phyloP scores from a whole-genome alignment of 441 rosid genomes.

The Capsella rubella region DNA sequence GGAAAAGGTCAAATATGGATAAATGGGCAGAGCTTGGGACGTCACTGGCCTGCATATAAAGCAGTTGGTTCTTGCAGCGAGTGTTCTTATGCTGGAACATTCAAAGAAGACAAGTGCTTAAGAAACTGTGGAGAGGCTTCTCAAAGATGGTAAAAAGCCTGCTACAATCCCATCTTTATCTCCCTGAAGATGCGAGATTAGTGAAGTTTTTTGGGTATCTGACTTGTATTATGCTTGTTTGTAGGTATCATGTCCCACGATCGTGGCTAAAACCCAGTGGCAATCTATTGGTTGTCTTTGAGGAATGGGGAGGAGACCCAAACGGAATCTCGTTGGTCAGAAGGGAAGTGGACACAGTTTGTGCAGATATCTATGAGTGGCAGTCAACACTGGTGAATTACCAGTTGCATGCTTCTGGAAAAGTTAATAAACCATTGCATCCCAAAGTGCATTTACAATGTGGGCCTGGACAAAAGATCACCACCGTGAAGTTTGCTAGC shows the following conservation, averaged over 20 bases:
- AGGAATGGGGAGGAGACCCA: slow-evolving; percentile 98
- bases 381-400: slow-evolving; percentile 88
- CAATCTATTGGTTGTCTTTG: slow-evolving; percentile 90
- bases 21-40: slow-evolving; percentile 90
- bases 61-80: slow-evolving; percentile 76
- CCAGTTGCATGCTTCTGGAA: slow-evolving; percentile 84
- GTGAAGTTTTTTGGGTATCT: background rate
- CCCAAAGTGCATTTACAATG: slow-evolving; percentile 90
- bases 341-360: slow-evolving; percentile 81
- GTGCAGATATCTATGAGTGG: slow-evolving; percentile 94
- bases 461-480: slow-evolving; percentile 85
- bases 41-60: slow-evolving; percentile 95
- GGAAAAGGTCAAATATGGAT: slow-evolving; percentile 98
- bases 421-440: slow-evolving; percentile 77
- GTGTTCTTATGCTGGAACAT: slow-evolving; percentile 81
- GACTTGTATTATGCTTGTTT: background rate
- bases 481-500: slow-evolving; percentile 87
- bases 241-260: slow-evolving; percentile 91
- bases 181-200: slow-evolving; percentile 1
- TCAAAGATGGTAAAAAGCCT: slow-evolving; percentile 77
- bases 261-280: slow-evolving; percentile 92
- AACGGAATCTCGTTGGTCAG: slow-evolving; percentile 84
- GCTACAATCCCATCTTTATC: background rate
- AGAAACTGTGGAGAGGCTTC: slow-evolving; percentile 94
- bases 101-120: slow-evolving; percentile 75